Percentiles rank a stretch among this genome's conserved stretches.
These are phyloP conservation scores for Colletotrichum sublineola DNA, from an alignment of 2,329 filamentous ascomycete species.

Conservation along the genomic window DNA sequence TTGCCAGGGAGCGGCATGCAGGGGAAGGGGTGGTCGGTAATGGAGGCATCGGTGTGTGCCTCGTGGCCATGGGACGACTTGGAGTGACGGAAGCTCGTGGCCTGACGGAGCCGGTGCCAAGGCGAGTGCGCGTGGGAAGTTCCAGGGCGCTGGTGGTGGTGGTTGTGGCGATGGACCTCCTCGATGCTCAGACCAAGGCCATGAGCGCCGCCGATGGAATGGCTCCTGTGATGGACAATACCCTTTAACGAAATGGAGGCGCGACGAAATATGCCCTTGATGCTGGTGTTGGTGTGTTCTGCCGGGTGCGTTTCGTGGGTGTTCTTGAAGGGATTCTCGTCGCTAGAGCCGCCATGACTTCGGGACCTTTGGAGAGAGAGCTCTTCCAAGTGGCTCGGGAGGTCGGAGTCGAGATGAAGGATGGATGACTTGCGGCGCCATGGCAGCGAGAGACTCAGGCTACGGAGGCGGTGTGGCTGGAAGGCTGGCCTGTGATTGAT, in stretches of 20 bases:
- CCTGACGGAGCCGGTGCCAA: constrained; percentile 66
- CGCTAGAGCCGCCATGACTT: constrained; percentile 44
- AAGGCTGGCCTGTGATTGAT: constrained; percentile 44
- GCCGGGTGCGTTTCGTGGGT: constrained; percentile 45
- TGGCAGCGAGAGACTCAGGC: constrained; percentile 64
- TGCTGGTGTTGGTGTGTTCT: constrained; percentile 49
- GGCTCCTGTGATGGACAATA: constrained; percentile 60
- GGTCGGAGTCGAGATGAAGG: constrained; percentile 51
- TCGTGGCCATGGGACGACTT: constrained; percentile 61
- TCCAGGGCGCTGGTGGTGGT: constrained; percentile 45
- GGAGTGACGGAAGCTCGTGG: constrained; percentile 63
- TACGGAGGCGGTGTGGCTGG: constrained; percentile 59
- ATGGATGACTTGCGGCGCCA: constrained; percentile 63
- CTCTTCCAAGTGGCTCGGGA: constrained; percentile 50
- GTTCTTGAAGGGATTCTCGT: constrained; percentile 52
- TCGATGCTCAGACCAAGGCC: constrained; percentile 27
- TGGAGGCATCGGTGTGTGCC: constrained; percentile 48
- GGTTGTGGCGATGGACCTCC: constrained; percentile 44
- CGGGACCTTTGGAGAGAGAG: constrained; percentile 49
- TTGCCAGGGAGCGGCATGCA: constrained; percentile 61
- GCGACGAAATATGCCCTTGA: constrained; percentile 67
- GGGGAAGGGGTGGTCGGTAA: constrained; percentile 44
- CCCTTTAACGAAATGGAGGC: constrained; percentile 68
- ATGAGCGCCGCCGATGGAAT: constrained; percentile 56
- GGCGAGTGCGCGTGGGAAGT: constrained; percentile 64